Evolutionary conservation across 306 rosid species (phyloP).

Genomic region (Pachyrhizus erosus): DNA sequence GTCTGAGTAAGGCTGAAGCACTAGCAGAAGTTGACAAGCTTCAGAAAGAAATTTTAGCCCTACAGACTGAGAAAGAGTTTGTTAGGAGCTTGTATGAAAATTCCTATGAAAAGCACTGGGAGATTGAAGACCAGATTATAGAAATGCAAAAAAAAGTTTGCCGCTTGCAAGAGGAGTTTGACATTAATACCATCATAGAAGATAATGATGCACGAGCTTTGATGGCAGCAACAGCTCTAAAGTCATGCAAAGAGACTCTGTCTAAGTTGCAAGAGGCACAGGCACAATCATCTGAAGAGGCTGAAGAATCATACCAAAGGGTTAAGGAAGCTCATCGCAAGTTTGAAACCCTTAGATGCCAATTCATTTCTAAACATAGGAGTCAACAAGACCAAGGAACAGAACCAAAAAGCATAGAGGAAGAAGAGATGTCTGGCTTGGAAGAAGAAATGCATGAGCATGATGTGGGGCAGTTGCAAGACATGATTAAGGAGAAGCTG

Average conservation of each 20-base stretch:
- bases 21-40: slow-evolving; percentile 66
- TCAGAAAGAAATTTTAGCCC: slow-evolving; percentile 76
- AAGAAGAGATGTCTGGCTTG: slow-evolving; percentile 40
- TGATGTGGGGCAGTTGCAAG: slow-evolving; percentile 33
- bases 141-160: slow-evolving; percentile 70
- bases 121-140: slow-evolving; percentile 66
- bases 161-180: slow-evolving; percentile 76
- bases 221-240: slow-evolving; percentile 85
- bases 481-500: slow-evolving; percentile 50
- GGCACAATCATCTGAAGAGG: slow-evolving; percentile 62
- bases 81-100: slow-evolving; percentile 76
- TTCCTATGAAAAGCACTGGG: slow-evolving; percentile 75
- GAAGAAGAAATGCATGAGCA: slow-evolving; percentile 49
- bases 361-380: slow-evolving; percentile 45
- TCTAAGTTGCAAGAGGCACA: slow-evolving; percentile 62
- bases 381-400: slow-evolving; percentile 23
- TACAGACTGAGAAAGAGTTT: slow-evolving; percentile 93
- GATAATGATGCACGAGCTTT: slow-evolving; percentile 81
- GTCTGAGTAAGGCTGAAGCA: slow-evolving; percentile 70
- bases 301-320: slow-evolving; percentile 53
- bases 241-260: slow-evolving; percentile 75
- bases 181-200: slow-evolving; percentile 56
- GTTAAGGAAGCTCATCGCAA: slow-evolving; percentile 57
- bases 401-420: slow-evolving; percentile 44
- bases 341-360: slow-evolving; percentile 55